Conservation (phyloP, 1,284 basidiomycete species). For the Albatrellus sp. region DNA sequence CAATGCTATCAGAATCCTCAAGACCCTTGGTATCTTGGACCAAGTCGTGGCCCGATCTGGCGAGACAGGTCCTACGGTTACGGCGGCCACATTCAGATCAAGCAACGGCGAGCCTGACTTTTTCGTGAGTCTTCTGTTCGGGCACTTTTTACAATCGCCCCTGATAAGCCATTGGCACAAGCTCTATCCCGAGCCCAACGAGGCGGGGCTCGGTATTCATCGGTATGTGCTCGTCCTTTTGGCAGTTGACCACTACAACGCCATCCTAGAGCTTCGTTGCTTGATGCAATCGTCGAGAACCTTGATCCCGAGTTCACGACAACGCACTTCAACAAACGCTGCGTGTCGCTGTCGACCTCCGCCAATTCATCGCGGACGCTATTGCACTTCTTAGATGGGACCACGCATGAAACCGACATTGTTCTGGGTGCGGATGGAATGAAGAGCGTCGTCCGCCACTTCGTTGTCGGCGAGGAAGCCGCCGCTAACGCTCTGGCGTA, state of each 20-base stretch:
- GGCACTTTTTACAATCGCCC: not conserved
- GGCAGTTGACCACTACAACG: not conserved
- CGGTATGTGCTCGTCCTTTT: no score
- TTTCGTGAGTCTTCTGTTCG: constrained; percentile 23
- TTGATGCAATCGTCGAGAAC: constrained; percentile 30
- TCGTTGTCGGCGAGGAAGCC: constrained; percentile 18
- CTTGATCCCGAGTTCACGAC: constrained; percentile 22
- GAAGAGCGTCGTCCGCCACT: constrained; percentile 25
- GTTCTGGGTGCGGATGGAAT: constrained; percentile 40
- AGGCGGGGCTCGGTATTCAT: no score
- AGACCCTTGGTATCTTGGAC: constrained; percentile 30
- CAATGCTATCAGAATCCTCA: constrained; percentile 35
- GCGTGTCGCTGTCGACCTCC: constrained; percentile 19
- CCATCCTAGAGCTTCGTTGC: constrained; percentile 26
- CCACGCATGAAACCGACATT: constrained; percentile 29
- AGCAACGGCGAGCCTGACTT: constrained; percentile 32
- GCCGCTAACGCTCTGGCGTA: constrained; percentile 19
- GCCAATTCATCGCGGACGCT: constrained; percentile 15
- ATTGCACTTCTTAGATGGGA: constrained; percentile 32
- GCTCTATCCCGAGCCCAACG: constrained; percentile 11
- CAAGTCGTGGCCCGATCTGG: constrained; percentile 25
- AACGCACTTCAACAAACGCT: constrained; percentile 36
- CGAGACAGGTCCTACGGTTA: constrained; percentile 21
- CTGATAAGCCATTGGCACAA: constrained; percentile 23
- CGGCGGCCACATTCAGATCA: constrained; percentile 29